Evolutionary conservation across 2,329 filamentous ascomycete species (phyloP).

Genomic region (Paramyrothecium sp.): DNA sequence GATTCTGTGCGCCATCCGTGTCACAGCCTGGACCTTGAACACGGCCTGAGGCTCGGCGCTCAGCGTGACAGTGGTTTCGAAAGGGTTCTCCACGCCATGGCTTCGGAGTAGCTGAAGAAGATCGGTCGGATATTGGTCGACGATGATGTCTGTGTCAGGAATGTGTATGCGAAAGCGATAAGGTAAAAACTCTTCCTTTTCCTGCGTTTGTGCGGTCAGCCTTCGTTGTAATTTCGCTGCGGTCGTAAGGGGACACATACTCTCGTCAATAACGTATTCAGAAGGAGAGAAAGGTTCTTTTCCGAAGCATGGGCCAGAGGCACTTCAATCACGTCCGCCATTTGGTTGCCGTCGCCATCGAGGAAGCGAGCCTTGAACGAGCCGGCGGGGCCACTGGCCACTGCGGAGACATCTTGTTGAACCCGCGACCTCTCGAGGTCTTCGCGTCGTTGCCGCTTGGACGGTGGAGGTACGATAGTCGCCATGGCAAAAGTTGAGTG

Average conservation of each 20-base stretch:
- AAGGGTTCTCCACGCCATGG: constrained; percentile 58
- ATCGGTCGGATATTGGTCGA: constrained; percentile 56
- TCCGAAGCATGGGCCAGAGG: constrained; percentile 82
- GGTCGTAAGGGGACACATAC: constrained; percentile 35
- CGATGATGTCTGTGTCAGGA: constrained; percentile 48
- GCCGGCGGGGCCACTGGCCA: constrained; percentile 65
- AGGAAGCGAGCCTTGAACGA: constrained; percentile 85
- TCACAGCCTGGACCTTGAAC: constrained; percentile 89
- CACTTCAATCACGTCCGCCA: constrained; percentile 69
- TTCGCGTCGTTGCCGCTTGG: constrained; percentile 81
- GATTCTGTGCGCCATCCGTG: constrained; percentile 84
- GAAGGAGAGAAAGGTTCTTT: constrained; percentile 82
- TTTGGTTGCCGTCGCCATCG: constrained; percentile 73
- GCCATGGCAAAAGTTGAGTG: constrained; percentile 55
- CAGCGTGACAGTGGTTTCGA: constrained; percentile 54
- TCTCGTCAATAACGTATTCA: constrained; percentile 81
- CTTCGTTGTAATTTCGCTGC: not conserved
- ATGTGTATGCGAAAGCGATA: constrained; percentile 62
- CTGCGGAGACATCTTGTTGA: constrained; percentile 72
- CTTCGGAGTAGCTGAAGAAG: constrained; percentile 52
- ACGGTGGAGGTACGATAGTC: constrained; percentile 78
- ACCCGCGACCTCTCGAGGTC: constrained; percentile 67
- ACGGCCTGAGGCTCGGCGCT: constrained; percentile 80
- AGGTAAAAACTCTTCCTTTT: constrained; percentile 58
- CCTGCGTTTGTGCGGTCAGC: constrained; percentile 25